Conservation (phyloP, 768 basidiomycete species). For the Pisolithus sp. region DNA sequence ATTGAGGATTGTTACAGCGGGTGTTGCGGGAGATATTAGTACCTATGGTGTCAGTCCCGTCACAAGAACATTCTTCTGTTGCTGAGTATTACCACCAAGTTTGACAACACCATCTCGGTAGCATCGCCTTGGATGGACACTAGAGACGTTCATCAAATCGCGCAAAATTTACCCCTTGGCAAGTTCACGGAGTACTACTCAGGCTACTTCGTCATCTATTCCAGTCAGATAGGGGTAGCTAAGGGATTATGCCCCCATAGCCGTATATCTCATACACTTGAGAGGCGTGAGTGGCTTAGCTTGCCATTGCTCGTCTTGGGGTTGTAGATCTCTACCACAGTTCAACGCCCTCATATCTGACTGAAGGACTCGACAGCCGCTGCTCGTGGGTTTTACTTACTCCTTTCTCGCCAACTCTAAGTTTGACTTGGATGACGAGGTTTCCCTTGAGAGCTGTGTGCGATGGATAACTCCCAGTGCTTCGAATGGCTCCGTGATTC, state of each 20-base stretch:
- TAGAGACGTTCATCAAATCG: not conserved
- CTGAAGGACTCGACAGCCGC: not conserved
- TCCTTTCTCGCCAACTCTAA: not conserved
- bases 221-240: not conserved
- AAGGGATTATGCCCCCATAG: not conserved
- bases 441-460: not conserved
- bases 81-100: slow-evolving; percentile 9
- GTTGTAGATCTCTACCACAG: not conserved
- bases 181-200: not conserved
- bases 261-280: not conserved
- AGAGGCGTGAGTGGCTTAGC: not conserved
- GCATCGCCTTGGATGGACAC: slow-evolving; percentile 17
- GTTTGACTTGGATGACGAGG: not conserved
- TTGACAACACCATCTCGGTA: slow-evolving; percentile 15
- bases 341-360: not conserved
- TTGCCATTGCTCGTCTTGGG: no score
- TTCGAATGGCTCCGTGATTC: not conserved
- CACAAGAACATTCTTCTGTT: slow-evolving; percentile 17
- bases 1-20: not conserved
- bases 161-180: not conserved
- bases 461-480: not conserved
- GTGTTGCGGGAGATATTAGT: not conserved
- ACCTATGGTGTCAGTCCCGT: slow-evolving; percentile 8
- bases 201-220: not conserved
- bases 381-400: not conserved